Percentiles rank a stretch among this genome's conserved stretches.
Conservation (phyloP, 192 early-diverging fungal species). For the Helicostylum pulchrum region DNA sequence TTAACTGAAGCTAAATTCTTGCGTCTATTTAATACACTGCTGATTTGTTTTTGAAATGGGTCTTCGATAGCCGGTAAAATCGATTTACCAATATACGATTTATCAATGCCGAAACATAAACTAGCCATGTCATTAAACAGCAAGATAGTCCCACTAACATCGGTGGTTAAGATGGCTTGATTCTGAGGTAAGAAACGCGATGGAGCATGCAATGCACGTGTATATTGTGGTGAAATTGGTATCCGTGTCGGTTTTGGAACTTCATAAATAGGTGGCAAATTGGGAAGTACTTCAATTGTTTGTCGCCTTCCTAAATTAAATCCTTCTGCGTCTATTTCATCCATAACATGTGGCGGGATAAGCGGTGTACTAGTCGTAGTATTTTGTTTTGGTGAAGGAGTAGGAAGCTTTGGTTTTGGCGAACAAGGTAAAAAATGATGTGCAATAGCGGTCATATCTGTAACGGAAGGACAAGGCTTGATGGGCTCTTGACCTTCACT, state of each 20-base stretch:
- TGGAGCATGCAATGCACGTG: slow-evolving; percentile 41
- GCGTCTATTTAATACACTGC: neutral
- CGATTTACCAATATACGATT: slow-evolving; percentile 24
- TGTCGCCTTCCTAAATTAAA: neutral
- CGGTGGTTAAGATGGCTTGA: slow-evolving; percentile 59
- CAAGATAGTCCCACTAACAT: slow-evolving; percentile 45
- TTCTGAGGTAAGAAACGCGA: slow-evolving; percentile 57
- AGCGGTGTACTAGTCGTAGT: no score
- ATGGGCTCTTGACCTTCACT: neutral
- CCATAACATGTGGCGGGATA: neutral
- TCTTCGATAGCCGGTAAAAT: slow-evolving; percentile 21
- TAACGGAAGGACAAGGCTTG: neutral
- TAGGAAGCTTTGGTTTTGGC: no score
- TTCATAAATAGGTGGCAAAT: slow-evolving; percentile 2
- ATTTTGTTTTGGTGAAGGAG: no score
- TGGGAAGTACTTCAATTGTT: slow-evolving; percentile 1
- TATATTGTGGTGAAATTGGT: slow-evolving; percentile 14
- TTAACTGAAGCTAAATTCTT: neutral
- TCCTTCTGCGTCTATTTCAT: neutral
- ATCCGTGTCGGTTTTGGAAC: neutral
- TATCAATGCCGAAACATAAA: slow-evolving; percentile 48
- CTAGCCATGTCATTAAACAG: slow-evolving; percentile 59
- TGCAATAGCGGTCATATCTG: neutral
- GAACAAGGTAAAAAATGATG: neutral
- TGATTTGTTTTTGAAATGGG: slow-evolving; percentile 6